phyloP scores from a whole-genome alignment of 2,329 filamentous ascomycete species.

The Colletotrichum tanaceti region DNA sequence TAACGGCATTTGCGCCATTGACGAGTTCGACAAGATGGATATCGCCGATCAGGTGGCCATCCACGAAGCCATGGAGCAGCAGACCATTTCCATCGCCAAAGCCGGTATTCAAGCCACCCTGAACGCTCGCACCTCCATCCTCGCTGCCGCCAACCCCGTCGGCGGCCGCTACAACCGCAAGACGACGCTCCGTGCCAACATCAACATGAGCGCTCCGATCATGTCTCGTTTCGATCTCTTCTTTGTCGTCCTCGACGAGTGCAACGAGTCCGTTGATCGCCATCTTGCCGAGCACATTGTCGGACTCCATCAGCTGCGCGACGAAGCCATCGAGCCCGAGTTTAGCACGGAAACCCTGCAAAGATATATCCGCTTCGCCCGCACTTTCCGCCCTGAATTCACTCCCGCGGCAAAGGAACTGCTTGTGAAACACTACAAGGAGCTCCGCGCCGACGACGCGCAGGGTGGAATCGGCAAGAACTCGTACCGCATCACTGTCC shows the following conservation, averaged over 20 bases:
- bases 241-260: conserved; percentile 97
- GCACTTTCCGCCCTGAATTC: conserved; percentile 94
- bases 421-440: conserved; percentile 94
- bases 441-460: conserved; percentile 90
- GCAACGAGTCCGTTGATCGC: conserved; percentile 90
- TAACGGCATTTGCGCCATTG: conserved; percentile 97
- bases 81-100: conserved; percentile 98
- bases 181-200: conserved; percentile 89
- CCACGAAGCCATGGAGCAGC: conserved; percentile 99
- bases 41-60: conserved; percentile 97
- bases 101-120: conserved; percentile 97
- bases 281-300: conserved; percentile 96
- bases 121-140: conserved; percentile 93
- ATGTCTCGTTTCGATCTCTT: conserved; percentile 99
- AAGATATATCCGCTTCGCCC: conserved; percentile 95
- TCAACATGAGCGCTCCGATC: conserved; percentile 98
- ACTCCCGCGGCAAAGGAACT: conserved; percentile 85
- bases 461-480: conserved; percentile 95
- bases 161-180: conserved; percentile 98
- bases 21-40: conserved; percentile 99
- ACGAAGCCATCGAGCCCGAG: conserved; percentile 90
- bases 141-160: conserved; percentile 95
- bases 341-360: conserved; percentile 97
- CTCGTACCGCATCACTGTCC: conserved; percentile 96
- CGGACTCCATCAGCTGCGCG: conserved; percentile 89